Evolutionary conservation across 345 rosid species (phyloP).

Genomic region (Garcia nutans): DNA sequence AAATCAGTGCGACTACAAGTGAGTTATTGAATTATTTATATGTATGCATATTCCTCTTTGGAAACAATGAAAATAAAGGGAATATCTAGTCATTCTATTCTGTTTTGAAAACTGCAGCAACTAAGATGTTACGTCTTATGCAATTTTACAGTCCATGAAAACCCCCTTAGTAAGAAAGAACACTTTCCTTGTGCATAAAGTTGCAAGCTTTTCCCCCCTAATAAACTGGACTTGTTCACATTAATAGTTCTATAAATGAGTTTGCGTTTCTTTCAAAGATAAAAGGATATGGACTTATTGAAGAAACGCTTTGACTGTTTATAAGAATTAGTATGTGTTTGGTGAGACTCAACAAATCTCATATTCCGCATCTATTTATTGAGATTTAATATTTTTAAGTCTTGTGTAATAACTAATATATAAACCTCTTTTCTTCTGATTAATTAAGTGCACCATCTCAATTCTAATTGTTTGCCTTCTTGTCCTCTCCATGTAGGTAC

Average conservation of each 20-base stretch:
- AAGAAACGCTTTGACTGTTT: background rate
- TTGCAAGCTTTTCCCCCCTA: background rate
- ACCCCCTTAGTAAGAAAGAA: background rate
- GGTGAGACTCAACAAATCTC: background rate
- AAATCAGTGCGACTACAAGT: constrained; percentile 76
- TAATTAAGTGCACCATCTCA: background rate
- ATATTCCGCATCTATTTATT: background rate
- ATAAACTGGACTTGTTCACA: background rate
- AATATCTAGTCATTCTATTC: background rate
- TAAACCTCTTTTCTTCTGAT: constrained; percentile 8
- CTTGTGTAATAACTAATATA: background rate
- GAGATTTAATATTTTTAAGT: background rate
- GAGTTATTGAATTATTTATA: constrained; percentile 13
- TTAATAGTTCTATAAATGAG: background rate
- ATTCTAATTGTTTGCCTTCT: background rate
- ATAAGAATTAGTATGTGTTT: background rate
- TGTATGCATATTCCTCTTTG: background rate
- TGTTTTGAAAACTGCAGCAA: background rate
- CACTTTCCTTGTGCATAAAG: background rate
- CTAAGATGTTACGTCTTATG: background rate
- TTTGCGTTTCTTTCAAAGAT: background rate
- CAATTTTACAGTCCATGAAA: background rate
- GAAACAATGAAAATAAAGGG: background rate
- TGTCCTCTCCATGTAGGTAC: constrained; percentile 45
- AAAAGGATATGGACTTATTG: background rate